phyloP scores from a whole-genome alignment of 441 rosid species.

The Arabidopsis lyrata region DNA sequence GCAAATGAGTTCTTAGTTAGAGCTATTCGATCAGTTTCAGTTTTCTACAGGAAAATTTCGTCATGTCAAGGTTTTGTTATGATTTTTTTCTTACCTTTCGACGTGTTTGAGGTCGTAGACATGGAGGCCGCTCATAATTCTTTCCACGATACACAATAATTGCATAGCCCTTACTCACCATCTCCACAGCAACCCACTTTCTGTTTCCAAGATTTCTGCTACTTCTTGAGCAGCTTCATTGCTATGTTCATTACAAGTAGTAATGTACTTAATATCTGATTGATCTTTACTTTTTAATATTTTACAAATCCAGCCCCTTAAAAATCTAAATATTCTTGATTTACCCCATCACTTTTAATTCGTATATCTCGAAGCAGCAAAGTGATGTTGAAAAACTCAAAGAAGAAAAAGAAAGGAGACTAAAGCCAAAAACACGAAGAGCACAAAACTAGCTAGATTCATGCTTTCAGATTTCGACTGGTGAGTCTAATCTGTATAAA shows the following conservation, averaged over 20 bases:
- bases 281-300: too few species aligned
- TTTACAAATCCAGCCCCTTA: too few species aligned
- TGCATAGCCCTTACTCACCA: conserved; percentile 85
- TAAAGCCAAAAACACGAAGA: background rate
- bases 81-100: conserved; percentile 60
- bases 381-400: conserved; percentile 11
- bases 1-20: conserved; percentile 20
- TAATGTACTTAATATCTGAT: conserved; percentile 34
- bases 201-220: conserved; percentile 78
- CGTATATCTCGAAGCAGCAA: background rate
- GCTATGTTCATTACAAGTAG: conserved; percentile 67
- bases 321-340: too few species aligned
- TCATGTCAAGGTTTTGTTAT: conserved; percentile 21
- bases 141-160: conserved; percentile 93
- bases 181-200: conserved; percentile 96
- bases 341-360: background rate
- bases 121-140: conserved; percentile 82
- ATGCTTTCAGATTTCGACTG: conserved; percentile 23
- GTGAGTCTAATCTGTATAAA: conserved; percentile 21
- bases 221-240: conserved; percentile 66
- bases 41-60: background rate
- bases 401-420: too few species aligned
- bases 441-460: background rate
- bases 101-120: conserved; percentile 86
- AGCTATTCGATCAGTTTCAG: background rate